phyloP scores from a whole-genome alignment of 495 filamentous ascomycete species.

The Staphylotrichum longicolle region DNA sequence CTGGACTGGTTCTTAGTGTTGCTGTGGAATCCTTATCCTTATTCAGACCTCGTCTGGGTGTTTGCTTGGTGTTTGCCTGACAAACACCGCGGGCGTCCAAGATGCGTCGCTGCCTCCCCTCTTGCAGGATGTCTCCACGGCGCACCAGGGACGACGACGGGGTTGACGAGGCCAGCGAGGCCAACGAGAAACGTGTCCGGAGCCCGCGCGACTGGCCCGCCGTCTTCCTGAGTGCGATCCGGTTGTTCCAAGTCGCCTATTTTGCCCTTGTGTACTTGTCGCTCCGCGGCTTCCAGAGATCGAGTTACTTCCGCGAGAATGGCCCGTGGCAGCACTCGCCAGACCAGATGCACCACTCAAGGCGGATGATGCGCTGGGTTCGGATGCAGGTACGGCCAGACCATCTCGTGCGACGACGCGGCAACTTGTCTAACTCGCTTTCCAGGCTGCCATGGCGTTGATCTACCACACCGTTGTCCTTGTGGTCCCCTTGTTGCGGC shows the following conservation, averaged over 20 bases:
- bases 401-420: background rate
- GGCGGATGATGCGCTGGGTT: conserved; percentile 14
- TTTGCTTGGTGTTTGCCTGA: background rate
- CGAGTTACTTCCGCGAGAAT: conserved; percentile 15
- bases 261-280: conserved; percentile 16
- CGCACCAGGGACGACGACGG: background rate
- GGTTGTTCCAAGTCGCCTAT: conserved; percentile 21
- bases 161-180: background rate
- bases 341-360: conserved; percentile 7
- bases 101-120: conserved; percentile 11
- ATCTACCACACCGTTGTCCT: conserved; percentile 15
- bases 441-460: conserved; percentile 11
- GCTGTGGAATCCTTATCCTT: background rate
- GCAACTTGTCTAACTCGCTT: conserved; percentile 6
- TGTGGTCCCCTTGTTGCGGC: conserved; percentile 10
- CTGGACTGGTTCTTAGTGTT: no score
- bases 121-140: background rate
- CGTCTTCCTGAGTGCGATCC: conserved; percentile 8
- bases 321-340: conserved; percentile 13
- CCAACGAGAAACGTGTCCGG: conserved; percentile 68
- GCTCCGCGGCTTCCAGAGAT: conserved; percentile 15
- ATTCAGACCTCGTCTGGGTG: no score
- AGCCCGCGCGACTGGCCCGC: conserved; percentile 19
- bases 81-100: background rate
- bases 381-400: conserved; percentile 11